Base-by-base conservation (phyloP, 345 rosid species). In the Dipteronia sinensis region DNA sequence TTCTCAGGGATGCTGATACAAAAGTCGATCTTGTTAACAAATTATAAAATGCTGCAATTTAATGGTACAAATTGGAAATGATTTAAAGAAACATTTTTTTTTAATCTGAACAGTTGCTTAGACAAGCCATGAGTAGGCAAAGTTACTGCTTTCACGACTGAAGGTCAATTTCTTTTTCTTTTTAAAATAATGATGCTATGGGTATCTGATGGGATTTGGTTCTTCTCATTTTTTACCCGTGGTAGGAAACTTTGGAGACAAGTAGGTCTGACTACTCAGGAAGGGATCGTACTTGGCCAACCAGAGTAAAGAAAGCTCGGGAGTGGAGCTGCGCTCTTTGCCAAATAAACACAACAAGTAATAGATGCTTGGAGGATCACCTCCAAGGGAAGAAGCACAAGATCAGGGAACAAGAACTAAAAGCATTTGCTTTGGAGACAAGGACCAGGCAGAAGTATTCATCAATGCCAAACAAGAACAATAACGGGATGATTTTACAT, bases 291-390 rank as follows among this genome's bases (percentile, higher is more conserved):
- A 7, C 65, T 66, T n/a, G 64, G 44, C 10, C 53, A 58, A 46
- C 22, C 17, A 9, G 34, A 68, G 56, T 56, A 16, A 75, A 70
- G 64, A 75, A 76, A 64, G 75, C 65, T 73, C 82, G 72, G 62
- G 83, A 81, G 56, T 81, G 83, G 85, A 81, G 88, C 44, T 83
- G 83, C 67, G 78, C 78, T 12, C 71, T 81, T 56, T 83, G 88
- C 69, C 75, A 72, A 69, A 40, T 81, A 20, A 79, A 62, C 75
- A 67, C 83, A 44, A 15, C 78, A 0, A 79, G 80, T 72, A 78
- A 83, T 72, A 63, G 64, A 27, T 75, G 74, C 65, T 65, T 86
- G n/a, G 77, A 77, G 67, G 31, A 71, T 10, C 86, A 86, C 73
- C 76, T 83, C 3, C 31, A 11, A 65, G 86, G 86, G 29, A 79